These are phyloP conservation scores for Chrysoporthe deuterocubensis DNA, from an alignment of 2,329 filamentous ascomycete genomes.

Conservation along the genomic window DNA sequence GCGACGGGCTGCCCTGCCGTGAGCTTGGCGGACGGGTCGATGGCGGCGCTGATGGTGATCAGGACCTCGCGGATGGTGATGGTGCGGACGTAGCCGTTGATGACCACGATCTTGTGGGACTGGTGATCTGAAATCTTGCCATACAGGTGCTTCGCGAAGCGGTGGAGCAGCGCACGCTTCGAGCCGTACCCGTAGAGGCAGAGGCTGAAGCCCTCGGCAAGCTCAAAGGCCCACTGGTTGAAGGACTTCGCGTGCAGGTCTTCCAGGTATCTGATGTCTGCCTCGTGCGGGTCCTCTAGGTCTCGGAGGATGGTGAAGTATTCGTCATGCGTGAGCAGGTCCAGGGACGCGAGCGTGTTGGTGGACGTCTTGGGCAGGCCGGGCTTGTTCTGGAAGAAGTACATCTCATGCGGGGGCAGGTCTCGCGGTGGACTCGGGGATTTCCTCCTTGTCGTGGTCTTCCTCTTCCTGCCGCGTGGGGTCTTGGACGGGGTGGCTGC, in stretches of 20 bases:
- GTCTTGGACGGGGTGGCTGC: constrained; percentile 52
- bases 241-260: constrained; percentile 81
- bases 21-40: constrained; percentile 55
- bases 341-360: constrained; percentile 76
- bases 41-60: constrained; percentile 67
- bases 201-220: constrained; percentile 83
- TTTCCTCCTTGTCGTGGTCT: constrained; percentile 52
- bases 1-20: constrained; percentile 67
- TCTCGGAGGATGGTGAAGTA: constrained; percentile 75
- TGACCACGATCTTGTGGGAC: constrained; percentile 70
- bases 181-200: constrained; percentile 94
- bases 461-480: constrained; percentile 52
- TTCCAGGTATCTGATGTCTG: constrained; percentile 73
- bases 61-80: constrained; percentile 72
- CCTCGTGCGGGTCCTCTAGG: constrained; percentile 69
- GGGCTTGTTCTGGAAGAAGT: constrained; percentile 89
- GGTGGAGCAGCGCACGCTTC: constrained; percentile 74
- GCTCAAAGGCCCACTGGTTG: constrained; percentile 90
- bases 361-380: constrained; percentile 83
- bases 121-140: constrained; percentile 43
- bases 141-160: constrained; percentile 75
- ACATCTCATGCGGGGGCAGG: constrained; percentile 85
- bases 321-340: constrained; percentile 86
- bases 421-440: constrained; percentile 81
- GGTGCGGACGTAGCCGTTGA: constrained; percentile 81